Conservation (phyloP, 2,329 filamentous ascomycete species). For the Diaporthe citrichinensis region DNA sequence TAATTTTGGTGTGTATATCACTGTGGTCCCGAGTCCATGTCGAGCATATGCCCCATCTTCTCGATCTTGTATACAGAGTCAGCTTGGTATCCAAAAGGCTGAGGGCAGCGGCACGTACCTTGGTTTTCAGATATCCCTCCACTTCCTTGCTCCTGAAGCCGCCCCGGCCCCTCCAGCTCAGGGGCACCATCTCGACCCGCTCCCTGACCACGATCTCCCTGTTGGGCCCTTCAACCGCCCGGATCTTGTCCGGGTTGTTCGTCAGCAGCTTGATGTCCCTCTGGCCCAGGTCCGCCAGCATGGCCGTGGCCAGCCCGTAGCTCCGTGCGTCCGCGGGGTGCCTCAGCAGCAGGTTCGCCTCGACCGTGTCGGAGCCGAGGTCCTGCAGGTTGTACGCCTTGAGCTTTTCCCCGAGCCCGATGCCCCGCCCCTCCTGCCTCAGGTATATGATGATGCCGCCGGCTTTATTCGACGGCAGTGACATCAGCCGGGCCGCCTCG, state of each 20-base stretch:
- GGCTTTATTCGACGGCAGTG: constrained; percentile 71
- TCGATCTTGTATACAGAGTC: constrained; percentile 71
- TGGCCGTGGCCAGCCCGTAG: constrained; percentile 96
- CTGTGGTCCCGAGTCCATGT: constrained; percentile 59
- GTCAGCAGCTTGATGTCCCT: constrained; percentile 86
- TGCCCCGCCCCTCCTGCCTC: constrained; percentile 94
- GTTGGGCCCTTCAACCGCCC: constrained; percentile 92
- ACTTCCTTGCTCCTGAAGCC: constrained; percentile 91
- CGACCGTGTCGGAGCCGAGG: constrained; percentile 95
- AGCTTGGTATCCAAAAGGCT: neutral
- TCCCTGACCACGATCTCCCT: constrained; percentile 90
- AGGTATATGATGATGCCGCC: constrained; percentile 97
- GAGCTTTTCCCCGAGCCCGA: constrained; percentile 93
- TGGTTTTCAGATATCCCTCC: constrained; percentile 93
- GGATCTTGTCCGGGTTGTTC: constrained; percentile 97
- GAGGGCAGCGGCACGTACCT: constrained; percentile 70
- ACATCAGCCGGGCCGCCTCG: constrained; percentile 95
- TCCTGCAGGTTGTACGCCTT: constrained; percentile 99
- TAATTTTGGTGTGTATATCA: neutral
- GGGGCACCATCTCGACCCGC: constrained; percentile 92
- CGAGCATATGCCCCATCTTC: constrained; percentile 88
- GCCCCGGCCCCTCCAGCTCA: constrained; percentile 89
- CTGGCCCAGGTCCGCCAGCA: constrained; percentile 88
- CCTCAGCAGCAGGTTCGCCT: constrained; percentile 90
- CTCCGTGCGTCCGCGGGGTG: constrained; percentile 96